Evolutionary conservation across 257 asterid genomes (phyloP).

Genomic region (Phtheirospermum japonicum): DNA sequence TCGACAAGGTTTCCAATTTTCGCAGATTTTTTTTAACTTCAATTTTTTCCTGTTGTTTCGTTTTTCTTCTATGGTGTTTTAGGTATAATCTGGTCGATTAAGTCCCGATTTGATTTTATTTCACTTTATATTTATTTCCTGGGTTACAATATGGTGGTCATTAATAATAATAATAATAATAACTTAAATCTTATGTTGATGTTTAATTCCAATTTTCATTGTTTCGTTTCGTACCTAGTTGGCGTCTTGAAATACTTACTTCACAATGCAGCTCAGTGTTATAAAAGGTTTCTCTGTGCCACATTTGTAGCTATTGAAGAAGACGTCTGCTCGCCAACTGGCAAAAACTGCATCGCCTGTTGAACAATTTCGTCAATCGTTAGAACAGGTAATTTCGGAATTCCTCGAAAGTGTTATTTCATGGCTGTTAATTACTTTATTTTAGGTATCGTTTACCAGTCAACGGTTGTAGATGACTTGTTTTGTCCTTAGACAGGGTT

Average conservation of each 20-base stretch:
- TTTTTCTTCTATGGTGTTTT: background rate
- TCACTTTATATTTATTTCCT: background rate
- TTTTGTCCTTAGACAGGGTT: conserved; percentile 69
- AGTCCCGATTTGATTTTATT: background rate
- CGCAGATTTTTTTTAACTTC: background rate
- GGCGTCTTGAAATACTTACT: conserved; percentile 47
- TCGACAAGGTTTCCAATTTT: conserved; percentile 53
- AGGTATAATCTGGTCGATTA: conserved; percentile 12
- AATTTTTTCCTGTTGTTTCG: background rate
- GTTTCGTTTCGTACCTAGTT: conserved; percentile 28
- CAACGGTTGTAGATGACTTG: conserved; percentile 22
- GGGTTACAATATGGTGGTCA: background rate
- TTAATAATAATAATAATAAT: no score
- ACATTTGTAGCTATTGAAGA: conserved; percentile 80
- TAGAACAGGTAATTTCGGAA: conserved; percentile 56
- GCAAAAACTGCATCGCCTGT: conserved; percentile 60
- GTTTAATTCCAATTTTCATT: background rate
- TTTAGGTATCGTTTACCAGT: no score
- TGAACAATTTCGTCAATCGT: conserved; percentile 61
- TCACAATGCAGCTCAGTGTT: conserved; percentile 58
- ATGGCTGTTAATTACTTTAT: background rate
- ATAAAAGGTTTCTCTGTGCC: conserved; percentile 61
- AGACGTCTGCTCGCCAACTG: conserved; percentile 55
- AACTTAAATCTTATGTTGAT: background rate
- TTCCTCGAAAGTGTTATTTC: conserved; percentile 6